Conservation (phyloP, 345 rosid genomes). For the Gossypium arboreum region DNA sequence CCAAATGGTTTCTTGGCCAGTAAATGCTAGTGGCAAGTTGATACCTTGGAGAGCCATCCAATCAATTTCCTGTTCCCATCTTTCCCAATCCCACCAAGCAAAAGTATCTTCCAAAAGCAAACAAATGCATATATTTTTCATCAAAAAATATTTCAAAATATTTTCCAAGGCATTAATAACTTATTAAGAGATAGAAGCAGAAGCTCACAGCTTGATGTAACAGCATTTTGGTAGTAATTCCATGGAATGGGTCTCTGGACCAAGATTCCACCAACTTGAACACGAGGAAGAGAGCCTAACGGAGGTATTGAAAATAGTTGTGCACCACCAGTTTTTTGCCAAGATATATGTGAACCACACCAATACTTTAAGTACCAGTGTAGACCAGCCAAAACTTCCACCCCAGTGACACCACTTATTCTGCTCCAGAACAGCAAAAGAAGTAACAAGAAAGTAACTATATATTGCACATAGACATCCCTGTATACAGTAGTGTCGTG, state of each 20-base stretch:
- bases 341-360: conserved; percentile 65
- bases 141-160: conserved; percentile 1
- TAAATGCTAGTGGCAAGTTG: conserved; percentile 70
- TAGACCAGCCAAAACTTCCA: conserved; percentile 60
- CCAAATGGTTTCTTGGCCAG: conserved; percentile 77
- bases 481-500: background rate
- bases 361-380: conserved; percentile 65
- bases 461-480: background rate
- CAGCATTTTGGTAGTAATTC: conserved; percentile 83
- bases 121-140: background rate
- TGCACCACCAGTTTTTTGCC: conserved; percentile 69
- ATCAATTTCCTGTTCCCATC: conserved; percentile 77
- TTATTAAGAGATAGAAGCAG: conserved; percentile 12
- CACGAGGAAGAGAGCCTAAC: conserved; percentile 46
- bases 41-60: conserved; percentile 84
- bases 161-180: background rate
- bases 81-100: conserved; percentile 81
- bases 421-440: conserved; percentile 28
- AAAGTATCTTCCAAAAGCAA: conserved; percentile 43
- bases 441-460: background rate
- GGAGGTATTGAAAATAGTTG: conserved; percentile 45
- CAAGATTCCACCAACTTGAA: conserved; percentile 43
- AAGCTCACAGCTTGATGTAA: conserved; percentile 67
- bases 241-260: conserved; percentile 54
- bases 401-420: conserved; percentile 57